Percentiles rank a stretch among this genome's conserved stretches.
Evolutionary conservation across 176 grass and related monocot genomes (phyloP).

Genomic region (Oryza rufipogon): DNA sequence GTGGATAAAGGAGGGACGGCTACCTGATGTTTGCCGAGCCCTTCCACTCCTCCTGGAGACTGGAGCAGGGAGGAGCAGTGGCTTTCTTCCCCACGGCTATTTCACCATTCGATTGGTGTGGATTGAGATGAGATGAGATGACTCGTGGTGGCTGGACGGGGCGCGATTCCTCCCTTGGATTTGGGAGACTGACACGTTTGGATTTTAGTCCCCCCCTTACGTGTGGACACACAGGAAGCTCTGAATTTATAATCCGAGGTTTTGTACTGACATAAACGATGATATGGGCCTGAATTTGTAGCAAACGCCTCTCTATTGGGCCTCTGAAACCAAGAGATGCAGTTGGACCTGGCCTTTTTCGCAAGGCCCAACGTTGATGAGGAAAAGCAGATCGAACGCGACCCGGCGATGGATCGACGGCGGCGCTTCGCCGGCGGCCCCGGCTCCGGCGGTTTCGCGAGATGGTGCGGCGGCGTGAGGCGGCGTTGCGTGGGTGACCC

Average conservation of each 20-base stretch:
- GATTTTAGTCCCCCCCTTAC: constrained; percentile 6
- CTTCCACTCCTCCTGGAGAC: background rate
- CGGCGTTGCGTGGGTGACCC: background rate
- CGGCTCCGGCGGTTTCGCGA: too few species aligned
- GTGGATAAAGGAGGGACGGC: constrained; percentile 19
- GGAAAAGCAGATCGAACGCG: too few species aligned
- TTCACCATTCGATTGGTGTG: constrained; percentile 46
- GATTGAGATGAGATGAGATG: constrained; percentile 45
- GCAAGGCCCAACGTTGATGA: too few species aligned
- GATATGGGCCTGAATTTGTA: background rate
- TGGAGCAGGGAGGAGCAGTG: background rate
- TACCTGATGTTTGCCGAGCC: background rate
- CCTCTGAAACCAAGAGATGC: too few species aligned
- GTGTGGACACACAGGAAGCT: background rate
- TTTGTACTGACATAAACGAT: background rate
- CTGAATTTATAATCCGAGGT: background rate
- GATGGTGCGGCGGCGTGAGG: background rate
- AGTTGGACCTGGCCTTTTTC: too few species aligned
- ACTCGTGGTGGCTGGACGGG: constrained; percentile 11
- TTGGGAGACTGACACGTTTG: background rate
- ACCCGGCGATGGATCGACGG: too few species aligned
- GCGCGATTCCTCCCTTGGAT: background rate
- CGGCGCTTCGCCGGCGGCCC: background rate
- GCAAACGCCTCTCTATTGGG: too few species aligned
- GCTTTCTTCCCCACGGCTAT: constrained; percentile 14